These are phyloP conservation scores for Naganishia vaughanmartiniae DNA, from an alignment of 768 basidiomycete species.

Conservation along the genomic window DNA sequence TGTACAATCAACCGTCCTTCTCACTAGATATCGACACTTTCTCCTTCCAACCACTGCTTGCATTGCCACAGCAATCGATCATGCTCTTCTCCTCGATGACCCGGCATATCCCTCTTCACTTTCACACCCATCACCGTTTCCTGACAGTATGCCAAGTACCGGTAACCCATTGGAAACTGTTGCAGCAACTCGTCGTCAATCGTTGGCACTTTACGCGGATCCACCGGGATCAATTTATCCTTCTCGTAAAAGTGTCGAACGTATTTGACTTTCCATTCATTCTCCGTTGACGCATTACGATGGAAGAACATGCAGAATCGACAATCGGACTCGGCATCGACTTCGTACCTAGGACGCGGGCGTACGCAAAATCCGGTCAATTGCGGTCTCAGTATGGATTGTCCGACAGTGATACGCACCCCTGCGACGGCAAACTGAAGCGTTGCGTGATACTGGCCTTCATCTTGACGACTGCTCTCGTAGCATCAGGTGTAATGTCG, in stretches of 20 bases:
- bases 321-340: slow-evolving; percentile 46
- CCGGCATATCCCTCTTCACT: slow-evolving; percentile 27
- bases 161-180: slow-evolving; percentile 39
- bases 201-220: slow-evolving; percentile 35
- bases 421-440: slow-evolving; percentile 36
- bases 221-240: slow-evolving; percentile 36
- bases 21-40: slow-evolving; percentile 15
- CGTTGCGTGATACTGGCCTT: slow-evolving; percentile 41
- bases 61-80: slow-evolving; percentile 15
- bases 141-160: slow-evolving; percentile 42
- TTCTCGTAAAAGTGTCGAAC: slow-evolving; percentile 34
- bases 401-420: slow-evolving; percentile 15
- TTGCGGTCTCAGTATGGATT: neutral
- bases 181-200: slow-evolving; percentile 40
- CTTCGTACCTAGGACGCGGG: slow-evolving; percentile 31
- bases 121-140: slow-evolving; percentile 20
- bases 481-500: slow-evolving; percentile 39
- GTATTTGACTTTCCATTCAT: slow-evolving; percentile 23
- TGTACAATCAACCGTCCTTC: too few relatives aligned
- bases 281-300: slow-evolving; percentile 6
- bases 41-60: slow-evolving; percentile 26
- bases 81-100: slow-evolving; percentile 15
- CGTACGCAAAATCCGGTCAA: neutral
- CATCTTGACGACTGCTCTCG: slow-evolving; percentile 35
- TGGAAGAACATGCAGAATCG: slow-evolving; percentile 43